Evolutionary conservation across 768 basidiomycete genomes (phyloP).

Genomic region (Lactarius vividus): DNA sequence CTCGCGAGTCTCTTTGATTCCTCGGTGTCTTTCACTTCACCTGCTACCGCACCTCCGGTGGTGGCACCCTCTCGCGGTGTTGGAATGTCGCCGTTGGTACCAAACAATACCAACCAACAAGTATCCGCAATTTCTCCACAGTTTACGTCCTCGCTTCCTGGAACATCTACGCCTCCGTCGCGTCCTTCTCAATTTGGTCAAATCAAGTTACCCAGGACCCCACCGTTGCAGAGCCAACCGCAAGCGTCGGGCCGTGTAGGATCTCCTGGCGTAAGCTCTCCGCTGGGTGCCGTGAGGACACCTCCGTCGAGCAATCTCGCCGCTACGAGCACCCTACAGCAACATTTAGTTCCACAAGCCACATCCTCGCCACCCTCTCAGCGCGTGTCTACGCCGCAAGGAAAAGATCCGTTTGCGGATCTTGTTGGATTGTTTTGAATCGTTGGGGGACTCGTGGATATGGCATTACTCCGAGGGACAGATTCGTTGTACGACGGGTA

Average conservation of each 20-base stretch:
- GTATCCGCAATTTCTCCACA: conserved; percentile 14
- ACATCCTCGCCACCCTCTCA: conserved; percentile 22
- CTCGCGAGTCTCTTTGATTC: conserved; percentile 60
- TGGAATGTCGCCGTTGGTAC: conserved; percentile 1
- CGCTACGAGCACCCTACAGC: conserved; percentile 14
- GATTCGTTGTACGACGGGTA: not conserved
- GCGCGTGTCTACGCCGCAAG: conserved; percentile 37
- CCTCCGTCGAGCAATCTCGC: conserved; percentile 10
- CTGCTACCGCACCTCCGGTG: conserved; percentile 1
- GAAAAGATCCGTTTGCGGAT: conserved; percentile 85
- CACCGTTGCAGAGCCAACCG: conserved; percentile 20
- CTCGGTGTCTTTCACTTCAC: conserved; percentile 15
- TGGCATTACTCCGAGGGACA: conserved; percentile 4
- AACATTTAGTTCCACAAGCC: conserved; percentile 19
- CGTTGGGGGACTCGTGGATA: not conserved
- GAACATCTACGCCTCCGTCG: not conserved
- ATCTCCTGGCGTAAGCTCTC: not conserved
- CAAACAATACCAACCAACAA: conserved; percentile 10
- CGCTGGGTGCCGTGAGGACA: conserved; percentile 3
- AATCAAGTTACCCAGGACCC: conserved; percentile 28
- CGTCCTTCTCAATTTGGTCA: conserved; percentile 23
- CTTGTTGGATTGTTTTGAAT: conserved; percentile 68
- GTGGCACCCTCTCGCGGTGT: conserved; percentile 6
- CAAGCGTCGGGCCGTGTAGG: conserved; percentile 21
- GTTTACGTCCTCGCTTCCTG: conserved; percentile 12